A percentile compares a stretch with the other conserved stretches of the same genome.
Conservation (phyloP, 805 yeast species). For the Debaryomyces tyrocola region DNA sequence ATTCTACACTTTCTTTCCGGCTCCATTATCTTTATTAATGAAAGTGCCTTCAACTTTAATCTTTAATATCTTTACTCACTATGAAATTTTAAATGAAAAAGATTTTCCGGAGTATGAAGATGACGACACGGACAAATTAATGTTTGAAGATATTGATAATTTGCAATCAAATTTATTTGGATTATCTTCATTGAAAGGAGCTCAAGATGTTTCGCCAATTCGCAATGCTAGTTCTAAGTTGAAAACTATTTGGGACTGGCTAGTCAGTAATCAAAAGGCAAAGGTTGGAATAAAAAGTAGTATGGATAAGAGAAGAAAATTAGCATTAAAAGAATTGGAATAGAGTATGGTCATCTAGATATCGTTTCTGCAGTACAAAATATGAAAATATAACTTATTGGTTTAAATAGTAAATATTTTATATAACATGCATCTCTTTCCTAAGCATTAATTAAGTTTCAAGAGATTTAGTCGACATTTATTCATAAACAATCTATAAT, state of each 20-base stretch:
- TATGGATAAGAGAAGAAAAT: slow-evolving; percentile 42
- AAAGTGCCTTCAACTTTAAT: slow-evolving; percentile 14
- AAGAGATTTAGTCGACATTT: too few relatives aligned
- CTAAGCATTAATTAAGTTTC: too few relatives aligned
- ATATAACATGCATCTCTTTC: too few relatives aligned
- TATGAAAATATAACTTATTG: neutral
- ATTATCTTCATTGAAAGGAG: slow-evolving; percentile 42
- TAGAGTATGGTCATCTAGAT: slow-evolving; percentile 6
- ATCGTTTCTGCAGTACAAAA: neutral
- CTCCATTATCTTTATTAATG: slow-evolving; percentile 33
- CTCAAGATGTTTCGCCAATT: slow-evolving; percentile 32
- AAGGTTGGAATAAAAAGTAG: slow-evolving; percentile 19
- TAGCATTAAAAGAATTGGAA: slow-evolving; percentile 42
- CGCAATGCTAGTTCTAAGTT: slow-evolving; percentile 27
- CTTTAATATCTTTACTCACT: slow-evolving; percentile 20
- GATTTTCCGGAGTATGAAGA: slow-evolving; percentile 24
- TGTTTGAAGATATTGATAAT: slow-evolving; percentile 30
- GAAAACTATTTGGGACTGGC: slow-evolving; percentile 24
- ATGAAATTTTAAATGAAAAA: slow-evolving; percentile 20
- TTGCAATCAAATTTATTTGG: slow-evolving; percentile 38
- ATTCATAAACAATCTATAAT: too few relatives aligned
- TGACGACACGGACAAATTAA: slow-evolving; percentile 18
- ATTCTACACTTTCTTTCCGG: slow-evolving; percentile 42
- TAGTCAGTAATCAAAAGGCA: slow-evolving; percentile 9
- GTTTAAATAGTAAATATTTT: too few relatives aligned